phyloP scores from a whole-genome alignment of 106 monocot genomes.

The Chionographis japonica region DNA sequence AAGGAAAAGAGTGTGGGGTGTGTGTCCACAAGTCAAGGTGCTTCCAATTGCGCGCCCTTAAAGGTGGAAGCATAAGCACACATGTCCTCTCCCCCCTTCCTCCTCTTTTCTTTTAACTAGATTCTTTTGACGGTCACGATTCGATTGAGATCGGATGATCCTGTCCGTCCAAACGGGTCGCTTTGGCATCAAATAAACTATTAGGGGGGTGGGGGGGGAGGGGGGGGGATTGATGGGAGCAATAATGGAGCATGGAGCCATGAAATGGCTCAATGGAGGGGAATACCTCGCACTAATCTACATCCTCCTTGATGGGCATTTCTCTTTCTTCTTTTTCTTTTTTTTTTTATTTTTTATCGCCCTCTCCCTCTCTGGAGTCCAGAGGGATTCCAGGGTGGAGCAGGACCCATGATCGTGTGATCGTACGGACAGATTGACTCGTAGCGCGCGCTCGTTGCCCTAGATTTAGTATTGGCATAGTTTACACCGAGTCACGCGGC shows the following conservation, averaged over 20 bases:
- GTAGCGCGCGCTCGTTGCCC: background rate
- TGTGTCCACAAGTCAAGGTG: constrained; percentile 15
- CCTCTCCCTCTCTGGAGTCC: background rate
- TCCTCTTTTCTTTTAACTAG: background rate
- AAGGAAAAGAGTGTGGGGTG: background rate
- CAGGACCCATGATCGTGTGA: background rate
- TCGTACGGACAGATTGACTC: background rate
- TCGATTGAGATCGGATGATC: background rate
- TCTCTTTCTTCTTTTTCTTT: background rate
- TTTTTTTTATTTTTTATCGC: background rate
- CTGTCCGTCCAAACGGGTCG: background rate
- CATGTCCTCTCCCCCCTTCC: background rate
- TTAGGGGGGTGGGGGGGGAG: constrained; percentile 1
- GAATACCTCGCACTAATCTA: constrained; percentile 1
- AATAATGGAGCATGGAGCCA: constrained; percentile 16
- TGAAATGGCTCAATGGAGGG: background rate
- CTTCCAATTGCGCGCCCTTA: constrained; percentile 6
- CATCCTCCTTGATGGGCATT: constrained; percentile 5
- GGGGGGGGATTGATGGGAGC: constrained; percentile 5
- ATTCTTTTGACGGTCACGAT: background rate
- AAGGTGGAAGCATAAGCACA: constrained; percentile 10
- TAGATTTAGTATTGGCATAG: background rate
- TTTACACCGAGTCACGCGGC: constrained; percentile 6
- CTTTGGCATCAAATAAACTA: constrained; percentile 3
- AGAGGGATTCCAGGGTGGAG: background rate